phyloP scores from a whole-genome alignment of 345 rosid species.

The Citrus glauca region DNA sequence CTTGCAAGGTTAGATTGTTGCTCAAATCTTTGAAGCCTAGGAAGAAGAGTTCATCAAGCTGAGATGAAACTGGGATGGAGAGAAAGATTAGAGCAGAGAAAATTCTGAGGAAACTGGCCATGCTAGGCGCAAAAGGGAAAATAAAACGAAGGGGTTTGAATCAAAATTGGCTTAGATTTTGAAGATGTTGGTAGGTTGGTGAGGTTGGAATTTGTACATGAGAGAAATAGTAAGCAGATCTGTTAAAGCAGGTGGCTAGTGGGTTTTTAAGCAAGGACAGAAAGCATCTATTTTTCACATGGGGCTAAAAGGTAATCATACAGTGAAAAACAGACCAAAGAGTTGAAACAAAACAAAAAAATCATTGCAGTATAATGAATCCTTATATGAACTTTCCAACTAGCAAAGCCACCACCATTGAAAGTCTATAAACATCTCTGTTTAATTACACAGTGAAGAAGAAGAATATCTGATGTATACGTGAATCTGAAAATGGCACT shows the following conservation, averaged over 20 bases:
- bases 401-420: neutral
- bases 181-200: neutral
- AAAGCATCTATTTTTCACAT: conserved; percentile 9
- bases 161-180: neutral
- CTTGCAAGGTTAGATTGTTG: conserved; percentile 45
- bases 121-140: neutral
- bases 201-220: neutral
- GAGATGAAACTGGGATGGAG: conserved; percentile 28
- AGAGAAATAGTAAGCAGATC: conserved; percentile 1
- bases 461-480: neutral
- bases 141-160: neutral
- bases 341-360: neutral
- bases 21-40: conserved; percentile 39
- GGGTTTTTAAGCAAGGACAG: conserved; percentile 7
- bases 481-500: neutral
- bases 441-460: neutral
- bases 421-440: neutral
- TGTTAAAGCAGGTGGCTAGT: neutral
- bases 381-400: neutral
- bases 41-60: conserved; percentile 34
- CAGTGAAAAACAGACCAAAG: neutral
- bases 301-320: neutral
- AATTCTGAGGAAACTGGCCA: conserved; percentile 16
- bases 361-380: neutral
- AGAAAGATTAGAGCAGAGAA: conserved; percentile 17